phyloP scores from a whole-genome alignment of 306 rosid genomes.

The Geum urbanum region DNA sequence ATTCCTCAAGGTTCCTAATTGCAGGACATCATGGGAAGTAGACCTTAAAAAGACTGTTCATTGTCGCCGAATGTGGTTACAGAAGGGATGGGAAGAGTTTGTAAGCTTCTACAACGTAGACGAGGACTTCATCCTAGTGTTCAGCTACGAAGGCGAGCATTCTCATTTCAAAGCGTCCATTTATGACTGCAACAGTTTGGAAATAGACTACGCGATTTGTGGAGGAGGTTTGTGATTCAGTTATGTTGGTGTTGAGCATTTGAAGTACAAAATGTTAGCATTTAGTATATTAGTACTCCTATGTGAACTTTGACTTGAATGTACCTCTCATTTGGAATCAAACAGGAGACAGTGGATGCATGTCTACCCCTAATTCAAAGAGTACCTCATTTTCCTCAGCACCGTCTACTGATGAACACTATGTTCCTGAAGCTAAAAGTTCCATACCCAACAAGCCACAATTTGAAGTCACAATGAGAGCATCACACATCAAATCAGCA shows the following conservation, averaged over 20 bases:
- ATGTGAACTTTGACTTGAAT: too few species aligned
- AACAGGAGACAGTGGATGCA: background rate
- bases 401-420: background rate
- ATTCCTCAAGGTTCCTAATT: constrained; percentile 5
- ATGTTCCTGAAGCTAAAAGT: background rate
- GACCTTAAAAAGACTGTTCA: background rate
- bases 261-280: background rate
- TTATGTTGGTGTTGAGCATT: background rate
- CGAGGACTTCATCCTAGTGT: background rate
- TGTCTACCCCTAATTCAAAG: background rate
- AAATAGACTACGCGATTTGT: background rate
- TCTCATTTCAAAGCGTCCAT: background rate
- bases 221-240: background rate
- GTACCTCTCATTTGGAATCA: too few species aligned
- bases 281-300: too few species aligned
- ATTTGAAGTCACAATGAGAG: background rate
- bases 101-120: background rate
- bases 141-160: background rate
- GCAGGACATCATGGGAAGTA: background rate
- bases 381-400: background rate
- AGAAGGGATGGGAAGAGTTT: background rate
- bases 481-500: background rate
- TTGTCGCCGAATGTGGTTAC: background rate
- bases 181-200: background rate
- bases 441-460: background rate